These are phyloP conservation scores for Gymnopus androsaceus DNA, from an alignment of 1,284 basidiomycete species.

Conservation along the genomic window DNA sequence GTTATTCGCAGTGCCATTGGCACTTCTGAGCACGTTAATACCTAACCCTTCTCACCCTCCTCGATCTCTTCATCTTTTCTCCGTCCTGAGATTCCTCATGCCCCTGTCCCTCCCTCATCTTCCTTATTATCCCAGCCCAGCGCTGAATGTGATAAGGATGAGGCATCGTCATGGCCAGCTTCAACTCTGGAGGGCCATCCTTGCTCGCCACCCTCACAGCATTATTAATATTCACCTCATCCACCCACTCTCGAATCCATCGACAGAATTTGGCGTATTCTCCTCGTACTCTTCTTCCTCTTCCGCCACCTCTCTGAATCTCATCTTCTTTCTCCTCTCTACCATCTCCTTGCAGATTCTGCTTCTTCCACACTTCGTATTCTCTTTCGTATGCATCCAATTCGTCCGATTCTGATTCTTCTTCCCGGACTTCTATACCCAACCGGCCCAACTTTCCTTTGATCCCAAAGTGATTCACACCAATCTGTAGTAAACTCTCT, in stretches of 20 bases:
- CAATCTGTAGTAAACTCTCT: slow-evolving; percentile 51
- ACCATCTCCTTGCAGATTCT: background rate
- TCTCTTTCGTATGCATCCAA: slow-evolving; percentile 2
- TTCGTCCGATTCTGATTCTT: background rate
- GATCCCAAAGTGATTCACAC: slow-evolving; percentile 32
- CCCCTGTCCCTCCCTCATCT: slow-evolving; percentile 10
- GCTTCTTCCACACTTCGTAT: background rate
- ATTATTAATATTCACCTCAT: background rate
- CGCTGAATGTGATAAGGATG: slow-evolving; percentile 5
- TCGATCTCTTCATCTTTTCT: too few species aligned
- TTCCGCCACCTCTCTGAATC: too few species aligned
- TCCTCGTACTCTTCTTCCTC: background rate
- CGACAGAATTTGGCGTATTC: slow-evolving; percentile 11
- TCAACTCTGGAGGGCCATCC: background rate
- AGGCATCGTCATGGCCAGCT: slow-evolving; percentile 9
- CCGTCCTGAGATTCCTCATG: too few species aligned
- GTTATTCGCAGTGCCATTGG: too few species aligned
- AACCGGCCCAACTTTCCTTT: slow-evolving; percentile 30
- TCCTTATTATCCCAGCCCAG: slow-evolving; percentile 5
- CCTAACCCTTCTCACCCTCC: too few species aligned
- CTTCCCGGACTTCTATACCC: slow-evolving; percentile 10
- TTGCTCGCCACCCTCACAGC: background rate
- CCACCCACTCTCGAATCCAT: slow-evolving; percentile 16
- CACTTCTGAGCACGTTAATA: too few species aligned
- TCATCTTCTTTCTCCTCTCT: background rate